Conservation (phyloP, 352 stramenopile species). For the Phytophthora ohioensis region DNA sequence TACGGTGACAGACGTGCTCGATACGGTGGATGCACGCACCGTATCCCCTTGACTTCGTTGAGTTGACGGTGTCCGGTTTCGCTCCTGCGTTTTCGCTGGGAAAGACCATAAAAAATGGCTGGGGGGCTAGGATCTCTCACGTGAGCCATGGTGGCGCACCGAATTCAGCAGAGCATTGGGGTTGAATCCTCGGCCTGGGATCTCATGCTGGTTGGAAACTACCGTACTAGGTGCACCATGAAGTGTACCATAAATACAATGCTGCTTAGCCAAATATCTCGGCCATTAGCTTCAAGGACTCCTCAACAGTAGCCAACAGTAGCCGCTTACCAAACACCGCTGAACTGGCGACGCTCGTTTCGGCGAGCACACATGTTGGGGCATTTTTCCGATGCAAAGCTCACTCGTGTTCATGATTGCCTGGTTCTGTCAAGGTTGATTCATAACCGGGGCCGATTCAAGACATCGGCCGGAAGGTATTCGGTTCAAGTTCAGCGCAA, state of each 20-base stretch:
- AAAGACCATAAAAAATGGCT: conserved; percentile 8
- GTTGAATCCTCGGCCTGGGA: neutral
- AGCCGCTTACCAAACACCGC: neutral
- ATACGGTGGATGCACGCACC: conserved; percentile 1
- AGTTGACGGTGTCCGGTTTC: conserved; percentile 4
- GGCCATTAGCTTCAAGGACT: too few species aligned
- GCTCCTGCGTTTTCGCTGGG: neutral
- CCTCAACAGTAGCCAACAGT: too few species aligned
- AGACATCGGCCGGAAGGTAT: conserved; percentile 22
- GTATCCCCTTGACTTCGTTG: conserved; percentile 16
- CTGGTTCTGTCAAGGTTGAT: conserved; percentile 11
- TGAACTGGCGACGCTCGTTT: neutral
- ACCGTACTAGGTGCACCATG: neutral
- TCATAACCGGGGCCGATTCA: conserved; percentile 11
- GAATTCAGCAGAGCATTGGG: conserved; percentile 3
- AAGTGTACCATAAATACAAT: neutral
- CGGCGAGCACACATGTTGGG: conserved; percentile 28
- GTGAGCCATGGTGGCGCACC: neutral
- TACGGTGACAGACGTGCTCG: neutral
- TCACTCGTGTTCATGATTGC: conserved; percentile 22
- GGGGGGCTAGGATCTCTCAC: neutral
- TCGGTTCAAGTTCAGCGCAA: conserved; percentile 29
- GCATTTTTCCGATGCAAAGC: conserved; percentile 35
- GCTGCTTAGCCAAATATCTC: neutral
- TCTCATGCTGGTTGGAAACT: neutral